Percentiles rank a stretch among this genome's conserved stretches.
These are phyloP conservation scores for Cryptococcus sp. DNA, from an alignment of 1,284 basidiomycete genomes.

Conservation along the genomic window DNA sequence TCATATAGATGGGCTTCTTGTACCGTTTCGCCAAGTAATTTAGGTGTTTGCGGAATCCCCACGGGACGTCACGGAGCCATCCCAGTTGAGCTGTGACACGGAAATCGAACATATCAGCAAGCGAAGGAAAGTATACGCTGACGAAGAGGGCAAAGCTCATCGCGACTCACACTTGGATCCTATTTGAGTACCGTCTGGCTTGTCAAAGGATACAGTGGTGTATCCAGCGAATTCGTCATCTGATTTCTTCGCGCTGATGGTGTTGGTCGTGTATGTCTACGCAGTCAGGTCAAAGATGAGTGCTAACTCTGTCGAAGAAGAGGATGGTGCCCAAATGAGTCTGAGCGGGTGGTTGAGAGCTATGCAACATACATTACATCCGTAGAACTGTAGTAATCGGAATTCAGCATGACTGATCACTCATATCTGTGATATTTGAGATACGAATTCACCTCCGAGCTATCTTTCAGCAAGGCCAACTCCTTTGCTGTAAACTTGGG, in stretches of 20 bases:
- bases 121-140: too few species aligned
- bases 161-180: slow-evolving; percentile 63
- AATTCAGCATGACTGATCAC: too few species aligned
- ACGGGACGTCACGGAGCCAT: slow-evolving; percentile 48
- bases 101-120: slow-evolving; percentile 2
- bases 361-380: slow-evolving; percentile 24
- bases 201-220: slow-evolving; percentile 45
- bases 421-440: background rate
- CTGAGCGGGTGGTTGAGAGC: too few species aligned
- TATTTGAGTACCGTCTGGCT: slow-evolving; percentile 62
- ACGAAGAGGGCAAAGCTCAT: background rate
- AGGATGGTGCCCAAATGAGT: background rate
- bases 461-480: slow-evolving; percentile 63
- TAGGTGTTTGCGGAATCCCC: slow-evolving; percentile 58
- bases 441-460: slow-evolving; percentile 60
- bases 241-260: slow-evolving; percentile 56
- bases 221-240: slow-evolving; percentile 64
- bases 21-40: slow-evolving; percentile 70
- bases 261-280: slow-evolving; percentile 73
- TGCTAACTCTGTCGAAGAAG: background rate
- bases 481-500: slow-evolving; percentile 68
- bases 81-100: slow-evolving; percentile 20
- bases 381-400: slow-evolving; percentile 25
- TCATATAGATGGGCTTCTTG: slow-evolving; percentile 63
- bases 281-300: slow-evolving; percentile 34